These are phyloP conservation scores for Xylaria hypoxylon DNA, from an alignment of 2,329 filamentous ascomycete species.

Conservation along the genomic window DNA sequence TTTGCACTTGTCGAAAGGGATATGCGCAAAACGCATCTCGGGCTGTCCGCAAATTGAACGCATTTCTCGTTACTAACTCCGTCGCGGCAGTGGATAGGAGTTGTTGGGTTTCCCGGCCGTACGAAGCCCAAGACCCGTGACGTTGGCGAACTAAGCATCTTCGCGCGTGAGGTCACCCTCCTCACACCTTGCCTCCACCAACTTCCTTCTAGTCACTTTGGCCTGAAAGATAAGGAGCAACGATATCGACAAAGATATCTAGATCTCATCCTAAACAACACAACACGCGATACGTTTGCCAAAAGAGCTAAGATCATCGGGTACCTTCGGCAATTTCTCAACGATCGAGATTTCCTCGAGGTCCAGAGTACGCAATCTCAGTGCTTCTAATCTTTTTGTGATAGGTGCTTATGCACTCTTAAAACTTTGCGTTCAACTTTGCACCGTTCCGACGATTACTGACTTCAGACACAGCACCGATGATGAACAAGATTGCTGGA, in stretches of 20 bases:
- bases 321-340: slow-evolving; percentile 90
- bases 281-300: slow-evolving; percentile 83
- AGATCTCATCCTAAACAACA: slow-evolving; percentile 96
- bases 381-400: neutral
- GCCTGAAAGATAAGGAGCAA: slow-evolving; percentile 95
- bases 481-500: slow-evolving; percentile 96
- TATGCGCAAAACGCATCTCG: neutral
- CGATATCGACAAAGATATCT: slow-evolving; percentile 93
- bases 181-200: slow-evolving; percentile 92
- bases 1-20: too few relatives aligned
- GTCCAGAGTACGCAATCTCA: slow-evolving; percentile 58
- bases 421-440: neutral
- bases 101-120: slow-evolving; percentile 84
- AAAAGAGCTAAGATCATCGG: slow-evolving; percentile 88
- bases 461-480: slow-evolving; percentile 66
- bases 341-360: slow-evolving; percentile 88
- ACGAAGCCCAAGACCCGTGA: slow-evolving; percentile 91
- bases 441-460: neutral
- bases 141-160: slow-evolving; percentile 93
- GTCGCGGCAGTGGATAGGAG: slow-evolving; percentile 74
- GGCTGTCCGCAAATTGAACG: neutral
- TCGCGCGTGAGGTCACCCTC: slow-evolving; percentile 86
- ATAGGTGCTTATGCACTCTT: neutral
- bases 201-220: slow-evolving; percentile 89
- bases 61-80: neutral